These are phyloP conservation scores for Pyropia yezoensis DNA, from an alignment of 23 red algal species.

Conservation along the genomic window DNA sequence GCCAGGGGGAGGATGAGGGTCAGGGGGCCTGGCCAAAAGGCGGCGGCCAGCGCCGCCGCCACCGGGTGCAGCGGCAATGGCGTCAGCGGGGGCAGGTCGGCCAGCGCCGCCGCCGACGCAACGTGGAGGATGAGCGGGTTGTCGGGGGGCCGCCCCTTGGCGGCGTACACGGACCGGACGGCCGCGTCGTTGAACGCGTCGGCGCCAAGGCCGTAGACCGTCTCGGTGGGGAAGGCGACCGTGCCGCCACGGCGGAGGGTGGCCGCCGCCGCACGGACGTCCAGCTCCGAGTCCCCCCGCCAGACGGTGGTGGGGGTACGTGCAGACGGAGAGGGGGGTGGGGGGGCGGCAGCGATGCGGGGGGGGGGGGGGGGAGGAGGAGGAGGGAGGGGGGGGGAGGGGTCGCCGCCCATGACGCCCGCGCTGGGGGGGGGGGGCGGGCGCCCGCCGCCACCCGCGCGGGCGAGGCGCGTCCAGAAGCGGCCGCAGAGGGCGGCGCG, in stretches of 20 bases:
- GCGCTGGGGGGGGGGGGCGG: too few species aligned
- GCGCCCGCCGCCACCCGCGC: too few species aligned
- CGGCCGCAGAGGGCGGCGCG: too few species aligned
- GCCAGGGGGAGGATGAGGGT: constrained; percentile 57
- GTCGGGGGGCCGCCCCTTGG: constrained; percentile 68
- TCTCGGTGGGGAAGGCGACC: constrained; percentile 88
- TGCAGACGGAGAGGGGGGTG: background rate
- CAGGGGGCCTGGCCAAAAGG: constrained; percentile 86
- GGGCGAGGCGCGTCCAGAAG: too few species aligned
- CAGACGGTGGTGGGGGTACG: constrained; percentile 31
- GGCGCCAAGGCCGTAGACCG: constrained; percentile 87
- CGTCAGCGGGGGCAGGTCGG: constrained; percentile 18
- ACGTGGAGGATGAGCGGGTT: constrained; percentile 91
- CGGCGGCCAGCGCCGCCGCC: constrained; percentile 32
- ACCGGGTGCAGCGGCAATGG: constrained; percentile 30
- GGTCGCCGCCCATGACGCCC: too few species aligned
- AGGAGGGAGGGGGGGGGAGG: too few species aligned
- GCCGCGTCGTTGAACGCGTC: constrained; percentile 52
- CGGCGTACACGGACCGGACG: constrained; percentile 44
- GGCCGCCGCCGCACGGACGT: constrained; percentile 49
- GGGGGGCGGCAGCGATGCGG: too few species aligned
- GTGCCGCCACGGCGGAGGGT: constrained; percentile 30
- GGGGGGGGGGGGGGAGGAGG: too few species aligned
- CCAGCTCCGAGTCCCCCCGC: constrained; percentile 40
- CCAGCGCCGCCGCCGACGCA: constrained; percentile 7